Percentiles rank a stretch among this genome's conserved stretches.
These are phyloP conservation scores for Camelina neglecta DNA, from an alignment of 345 rosid species.

Conservation along the genomic window DNA sequence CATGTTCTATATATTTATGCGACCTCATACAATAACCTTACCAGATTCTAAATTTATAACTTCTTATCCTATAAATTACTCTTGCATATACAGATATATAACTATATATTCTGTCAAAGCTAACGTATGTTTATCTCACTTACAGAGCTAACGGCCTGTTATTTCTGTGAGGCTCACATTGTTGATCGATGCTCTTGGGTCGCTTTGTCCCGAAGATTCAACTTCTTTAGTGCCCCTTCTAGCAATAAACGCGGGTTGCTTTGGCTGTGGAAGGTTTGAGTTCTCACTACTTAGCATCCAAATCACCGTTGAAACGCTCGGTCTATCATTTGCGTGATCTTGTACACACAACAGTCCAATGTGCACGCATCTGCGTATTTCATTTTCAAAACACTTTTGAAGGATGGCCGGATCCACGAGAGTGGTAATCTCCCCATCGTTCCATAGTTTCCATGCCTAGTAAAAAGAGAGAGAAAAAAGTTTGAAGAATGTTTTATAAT, in stretches of 20 bases:
- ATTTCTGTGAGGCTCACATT: constrained; percentile 33
- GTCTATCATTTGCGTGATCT: constrained; percentile 44
- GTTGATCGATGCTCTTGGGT: constrained; percentile 24
- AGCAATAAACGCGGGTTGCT: constrained; percentile 34
- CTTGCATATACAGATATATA: background rate
- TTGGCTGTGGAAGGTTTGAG: constrained; percentile 33
- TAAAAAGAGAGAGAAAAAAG: background rate
- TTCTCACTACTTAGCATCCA: constrained; percentile 45
- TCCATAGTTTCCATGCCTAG: constrained; percentile 47
- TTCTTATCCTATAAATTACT: background rate
- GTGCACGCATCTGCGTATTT: constrained; percentile 35
- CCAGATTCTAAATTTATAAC: background rate
- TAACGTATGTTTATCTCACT: constrained; percentile 1
- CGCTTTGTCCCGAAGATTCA: constrained; percentile 11
- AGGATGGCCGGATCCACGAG: constrained; percentile 25
- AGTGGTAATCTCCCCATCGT: background rate
- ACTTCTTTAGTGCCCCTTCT: constrained; percentile 18
- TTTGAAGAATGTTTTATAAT: background rate
- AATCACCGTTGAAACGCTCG: constrained; percentile 34
- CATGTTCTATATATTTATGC: background rate
- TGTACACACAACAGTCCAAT: constrained; percentile 41
- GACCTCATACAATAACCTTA: constrained; percentile 1
- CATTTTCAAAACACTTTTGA: constrained; percentile 12
- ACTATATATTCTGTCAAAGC: background rate
- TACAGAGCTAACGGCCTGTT: constrained; percentile 24